Conservation (phyloP, 352 stramenopile species). For the Pythium aquatile region DNA sequence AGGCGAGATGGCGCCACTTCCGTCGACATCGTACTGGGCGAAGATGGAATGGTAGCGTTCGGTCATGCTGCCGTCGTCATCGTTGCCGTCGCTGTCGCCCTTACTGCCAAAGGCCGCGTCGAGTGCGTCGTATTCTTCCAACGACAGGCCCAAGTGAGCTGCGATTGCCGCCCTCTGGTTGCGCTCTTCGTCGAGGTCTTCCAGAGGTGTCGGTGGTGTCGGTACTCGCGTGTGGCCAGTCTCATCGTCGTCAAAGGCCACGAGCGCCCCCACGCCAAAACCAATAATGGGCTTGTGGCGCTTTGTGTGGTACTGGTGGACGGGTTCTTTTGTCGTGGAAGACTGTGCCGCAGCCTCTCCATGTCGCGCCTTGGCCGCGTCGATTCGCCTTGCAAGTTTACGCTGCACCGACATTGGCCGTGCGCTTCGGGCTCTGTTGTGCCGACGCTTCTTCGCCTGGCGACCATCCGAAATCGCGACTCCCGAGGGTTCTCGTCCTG, state of each 20-base stretch:
- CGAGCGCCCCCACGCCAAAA: neutral
- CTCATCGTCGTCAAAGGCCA: neutral
- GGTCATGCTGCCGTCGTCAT: conserved; percentile 30
- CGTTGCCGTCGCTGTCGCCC: conserved; percentile 4
- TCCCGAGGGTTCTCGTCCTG: neutral
- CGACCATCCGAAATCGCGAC: no score
- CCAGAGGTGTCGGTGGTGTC: conserved; percentile 19
- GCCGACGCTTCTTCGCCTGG: neutral
- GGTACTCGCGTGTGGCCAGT: neutral
- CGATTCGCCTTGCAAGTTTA: conserved; percentile 47
- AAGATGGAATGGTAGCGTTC: conserved; percentile 61
- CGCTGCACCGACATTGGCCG: conserved; percentile 32
- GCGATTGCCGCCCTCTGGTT: conserved; percentile 50
- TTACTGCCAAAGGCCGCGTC: conserved; percentile 51
- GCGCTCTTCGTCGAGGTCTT: conserved; percentile 52
- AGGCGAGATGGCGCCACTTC: conserved; percentile 74
- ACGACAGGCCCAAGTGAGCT: conserved; percentile 56
- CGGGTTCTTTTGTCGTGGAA: conserved; percentile 10
- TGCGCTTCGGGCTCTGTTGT: conserved; percentile 9
- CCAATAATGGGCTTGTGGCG: neutral
- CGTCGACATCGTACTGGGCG: conserved; percentile 71
- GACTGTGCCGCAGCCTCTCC: conserved; percentile 3
- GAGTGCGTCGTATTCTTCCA: conserved; percentile 69
- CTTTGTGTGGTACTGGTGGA: conserved; percentile 9
- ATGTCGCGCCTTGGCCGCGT: conserved; percentile 37